A percentile compares a stretch with the other conserved stretches of the same genome.
These are phyloP conservation scores for Gossypium laxum DNA, from an alignment of 441 rosid species.

Conservation along the genomic window DNA sequence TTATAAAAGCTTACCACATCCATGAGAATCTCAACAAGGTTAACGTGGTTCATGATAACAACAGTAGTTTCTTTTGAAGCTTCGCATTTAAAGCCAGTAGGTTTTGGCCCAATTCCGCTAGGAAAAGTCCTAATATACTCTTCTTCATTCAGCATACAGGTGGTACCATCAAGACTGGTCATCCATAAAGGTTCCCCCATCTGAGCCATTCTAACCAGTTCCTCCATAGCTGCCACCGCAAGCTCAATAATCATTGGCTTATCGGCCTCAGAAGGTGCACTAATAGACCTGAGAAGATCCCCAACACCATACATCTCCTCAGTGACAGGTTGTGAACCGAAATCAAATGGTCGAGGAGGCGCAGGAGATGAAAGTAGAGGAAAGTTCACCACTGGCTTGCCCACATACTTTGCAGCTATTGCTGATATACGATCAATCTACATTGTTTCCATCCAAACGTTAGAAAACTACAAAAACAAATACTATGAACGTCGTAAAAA, in stretches of 20 bases:
- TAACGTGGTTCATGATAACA: constrained; percentile 56
- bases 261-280: constrained; percentile 51
- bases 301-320: constrained; percentile 56
- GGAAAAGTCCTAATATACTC: constrained; percentile 52
- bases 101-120: constrained; percentile 51
- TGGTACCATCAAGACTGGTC: constrained; percentile 39
- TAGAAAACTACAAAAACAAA: neutral
- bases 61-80: constrained; percentile 61
- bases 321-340: constrained; percentile 34
- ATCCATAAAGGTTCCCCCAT: constrained; percentile 73
- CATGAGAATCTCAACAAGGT: constrained; percentile 72
- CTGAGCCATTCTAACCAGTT: constrained; percentile 59
- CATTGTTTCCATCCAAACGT: neutral
- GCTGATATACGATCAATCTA: constrained; percentile 82
- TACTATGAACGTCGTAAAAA: neutral
- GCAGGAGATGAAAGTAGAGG: constrained; percentile 54
- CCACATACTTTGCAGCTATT: constrained; percentile 89
- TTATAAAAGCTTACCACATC: constrained; percentile 43
- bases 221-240: constrained; percentile 86
- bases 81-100: constrained; percentile 53
- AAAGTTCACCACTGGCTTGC: constrained; percentile 66
- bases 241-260: constrained; percentile 66
- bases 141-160: constrained; percentile 39
- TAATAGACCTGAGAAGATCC: constrained; percentile 59
- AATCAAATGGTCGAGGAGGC: constrained; percentile 56